Percentiles rank a stretch among this genome's conserved stretches.
phyloP scores from a whole-genome alignment of 2,329 filamentous ascomycete genomes.

The Colletotrichum endophyticum region DNA sequence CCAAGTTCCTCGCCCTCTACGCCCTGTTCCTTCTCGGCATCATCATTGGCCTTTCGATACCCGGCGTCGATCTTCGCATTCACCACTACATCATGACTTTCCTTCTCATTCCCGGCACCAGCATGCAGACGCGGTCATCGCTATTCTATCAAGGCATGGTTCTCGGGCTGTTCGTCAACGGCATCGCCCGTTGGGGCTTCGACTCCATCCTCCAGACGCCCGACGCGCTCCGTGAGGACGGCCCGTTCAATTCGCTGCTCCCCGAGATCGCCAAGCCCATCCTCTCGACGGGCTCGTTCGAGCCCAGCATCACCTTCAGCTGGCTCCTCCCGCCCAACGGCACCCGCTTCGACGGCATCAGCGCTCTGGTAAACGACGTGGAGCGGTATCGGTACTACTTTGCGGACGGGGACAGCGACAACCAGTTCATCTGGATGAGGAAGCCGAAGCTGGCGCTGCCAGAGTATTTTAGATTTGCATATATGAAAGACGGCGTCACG shows the following conservation, averaged over 20 bases:
- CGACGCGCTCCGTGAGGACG: conserved; percentile 70
- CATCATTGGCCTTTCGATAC: conserved; percentile 72
- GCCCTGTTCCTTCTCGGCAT: conserved; percentile 68
- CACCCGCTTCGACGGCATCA: conserved; percentile 73
- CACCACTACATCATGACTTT: conserved; percentile 95
- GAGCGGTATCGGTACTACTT: conserved; percentile 80
- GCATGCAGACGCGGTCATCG: conserved; percentile 83
- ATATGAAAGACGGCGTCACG: conserved; percentile 12
- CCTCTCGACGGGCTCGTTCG: conserved; percentile 43
- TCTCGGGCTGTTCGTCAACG: conserved; percentile 91
- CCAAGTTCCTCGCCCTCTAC: conserved; percentile 82
- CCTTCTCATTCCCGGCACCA: conserved; percentile 85
- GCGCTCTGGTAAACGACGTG: conserved; percentile 84
- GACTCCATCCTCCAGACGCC: conserved; percentile 87
- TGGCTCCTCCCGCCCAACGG: conserved; percentile 45
- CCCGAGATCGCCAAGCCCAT: conserved; percentile 54
- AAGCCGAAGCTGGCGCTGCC: conserved; percentile 6
- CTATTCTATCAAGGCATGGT: conserved; percentile 90
- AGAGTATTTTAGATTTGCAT: conserved; percentile 17
- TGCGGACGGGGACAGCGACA: conserved; percentile 45
- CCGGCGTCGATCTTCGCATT: conserved; percentile 81
- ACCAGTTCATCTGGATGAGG: conserved; percentile 7
- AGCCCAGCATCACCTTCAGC: conserved; percentile 69
- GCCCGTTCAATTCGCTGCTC: conserved; percentile 65
- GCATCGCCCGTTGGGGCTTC: conserved; percentile 92